Percentiles rank a stretch among this genome's conserved stretches.
Conservation (phyloP, 2,329 filamentous ascomycete species). For the Aspergillus clavatus region DNA sequence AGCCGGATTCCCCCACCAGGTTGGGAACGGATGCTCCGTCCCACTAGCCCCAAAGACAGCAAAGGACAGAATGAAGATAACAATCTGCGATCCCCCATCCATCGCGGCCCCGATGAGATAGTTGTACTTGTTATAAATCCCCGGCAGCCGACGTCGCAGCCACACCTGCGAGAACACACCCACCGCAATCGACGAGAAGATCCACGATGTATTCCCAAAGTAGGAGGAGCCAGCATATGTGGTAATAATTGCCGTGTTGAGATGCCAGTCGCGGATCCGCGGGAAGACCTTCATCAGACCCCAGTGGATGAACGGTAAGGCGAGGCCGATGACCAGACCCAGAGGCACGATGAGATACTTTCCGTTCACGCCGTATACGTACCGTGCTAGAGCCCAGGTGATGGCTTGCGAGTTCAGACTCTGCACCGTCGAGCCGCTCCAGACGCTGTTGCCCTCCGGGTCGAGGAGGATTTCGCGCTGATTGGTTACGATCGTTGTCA, state of each 20-base stretch:
- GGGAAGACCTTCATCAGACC: conserved; percentile 13
- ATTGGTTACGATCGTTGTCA: conserved; percentile 50
- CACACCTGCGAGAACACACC: conserved; percentile 31
- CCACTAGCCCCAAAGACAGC: conserved; percentile 44
- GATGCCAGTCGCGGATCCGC: conserved; percentile 7
- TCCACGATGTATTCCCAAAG: conserved; percentile 18
- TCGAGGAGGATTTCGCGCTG: conserved; percentile 47
- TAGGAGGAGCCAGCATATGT: conserved; percentile 12
- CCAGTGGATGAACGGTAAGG: conserved; percentile 43
- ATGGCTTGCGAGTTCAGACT: conserved; percentile 34
- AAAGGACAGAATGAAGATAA: conserved; percentile 42
- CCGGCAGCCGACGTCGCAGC: conserved; percentile 32
- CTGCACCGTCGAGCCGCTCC: conserved; percentile 52
- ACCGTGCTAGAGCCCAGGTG: conserved; percentile 47
- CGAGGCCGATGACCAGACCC: conserved; percentile 48
- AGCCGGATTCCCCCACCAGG: conserved; percentile 33
- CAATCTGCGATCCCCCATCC: conserved; percentile 38
- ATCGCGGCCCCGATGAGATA: conserved; percentile 40
- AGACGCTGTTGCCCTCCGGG: conserved; percentile 46
- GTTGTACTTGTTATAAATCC: conserved; percentile 40
- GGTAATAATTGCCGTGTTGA: conserved; percentile 18
- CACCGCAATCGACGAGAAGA: conserved; percentile 17
- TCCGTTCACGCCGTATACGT: conserved; percentile 48
- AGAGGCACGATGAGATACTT: conserved; percentile 48
- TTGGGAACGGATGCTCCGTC: conserved; percentile 31